A percentile compares a stretch with the other conserved stretches of the same genome.
Evolutionary conservation across 192 early-diverging fungal species (phyloP).

Genomic region (Oehlia diaphana): DNA sequence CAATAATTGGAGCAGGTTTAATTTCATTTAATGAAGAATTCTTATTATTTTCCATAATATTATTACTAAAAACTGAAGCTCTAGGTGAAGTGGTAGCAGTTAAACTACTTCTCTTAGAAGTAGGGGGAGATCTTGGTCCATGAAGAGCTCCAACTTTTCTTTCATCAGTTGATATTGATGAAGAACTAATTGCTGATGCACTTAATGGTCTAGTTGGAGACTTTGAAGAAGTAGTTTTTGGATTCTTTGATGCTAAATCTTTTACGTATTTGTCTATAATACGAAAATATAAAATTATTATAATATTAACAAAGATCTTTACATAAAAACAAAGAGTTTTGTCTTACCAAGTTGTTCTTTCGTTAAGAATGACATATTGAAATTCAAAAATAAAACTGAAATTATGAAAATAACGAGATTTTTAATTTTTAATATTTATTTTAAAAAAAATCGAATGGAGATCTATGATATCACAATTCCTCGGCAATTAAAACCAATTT

Average conservation of each 20-base stretch:
- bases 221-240: background rate
- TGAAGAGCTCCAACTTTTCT: background rate
- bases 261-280: conserved; percentile 19
- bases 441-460: no score
- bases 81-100: background rate
- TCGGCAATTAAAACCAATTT: no score
- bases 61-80: background rate
- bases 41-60: background rate
- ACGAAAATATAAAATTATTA: background rate
- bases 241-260: background rate
- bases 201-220: conserved; percentile 7
- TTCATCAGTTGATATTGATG: background rate
- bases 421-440: no score
- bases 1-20: background rate
- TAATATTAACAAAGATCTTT: background rate
- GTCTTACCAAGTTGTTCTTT: conserved; percentile 26
- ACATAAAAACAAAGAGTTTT: background rate
- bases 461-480: no score
- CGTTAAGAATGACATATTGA: conserved; percentile 12
- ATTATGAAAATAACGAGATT: no score
- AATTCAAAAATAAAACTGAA: no score
- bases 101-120: background rate
- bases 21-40: background rate
- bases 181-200: background rate
- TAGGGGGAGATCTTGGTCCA: background rate